Evolutionary conservation across 345 rosid genomes (phyloP), one percentile per base, ranked within the genome.

Genomic region (Boechera retrofracta): DNA sequence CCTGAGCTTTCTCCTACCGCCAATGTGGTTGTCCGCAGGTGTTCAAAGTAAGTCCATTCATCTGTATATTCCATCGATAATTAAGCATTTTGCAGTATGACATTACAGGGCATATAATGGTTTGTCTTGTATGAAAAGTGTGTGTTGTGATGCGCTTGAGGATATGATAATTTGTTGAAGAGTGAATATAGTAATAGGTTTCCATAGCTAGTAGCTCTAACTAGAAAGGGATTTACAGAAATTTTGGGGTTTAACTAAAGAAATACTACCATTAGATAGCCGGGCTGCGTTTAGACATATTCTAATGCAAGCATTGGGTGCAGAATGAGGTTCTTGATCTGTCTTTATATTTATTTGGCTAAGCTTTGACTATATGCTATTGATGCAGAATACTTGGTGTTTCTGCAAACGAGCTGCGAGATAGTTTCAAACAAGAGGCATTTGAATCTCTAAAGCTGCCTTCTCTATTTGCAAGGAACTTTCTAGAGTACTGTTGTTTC

Each of bases 401-500:
- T 61, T 74, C 93, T 53, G 64, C 96, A 2, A 77, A 67, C 64
- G 96, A 87, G 71, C 89, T 95, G 76, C 86, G 86, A 56, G 86
- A 86, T 72, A 86, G 85, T 83, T 95, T 95, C 79, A 87, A 86
- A 49, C 66, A 52, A n/a, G 96, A 86, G 84, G 98, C 98, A 65
- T 84, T 87, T 80, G 96, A 93, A 65, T 79, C 89, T 21, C 64
- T 88, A 38, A 95, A 92, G 87, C 88, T 86, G 79, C 92, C 89
- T 9, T 84, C 91, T 24, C 69, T 77, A 16, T 89, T 89, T 77
- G 96, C 97, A 2, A 92, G 96, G 82, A 92, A 91, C 81, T 88
- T 95, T 76, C 81, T 95, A 83, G 99, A 92, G 73, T 93, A 87
- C 66, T 92, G 98, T 78, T 89, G 97, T 85, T 92, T 92, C 82